These are phyloP conservation scores for Bolboschoenoplectus hybrid DNA, from an alignment of 202 grass and related monocot genomes.

Conservation along the genomic window DNA sequence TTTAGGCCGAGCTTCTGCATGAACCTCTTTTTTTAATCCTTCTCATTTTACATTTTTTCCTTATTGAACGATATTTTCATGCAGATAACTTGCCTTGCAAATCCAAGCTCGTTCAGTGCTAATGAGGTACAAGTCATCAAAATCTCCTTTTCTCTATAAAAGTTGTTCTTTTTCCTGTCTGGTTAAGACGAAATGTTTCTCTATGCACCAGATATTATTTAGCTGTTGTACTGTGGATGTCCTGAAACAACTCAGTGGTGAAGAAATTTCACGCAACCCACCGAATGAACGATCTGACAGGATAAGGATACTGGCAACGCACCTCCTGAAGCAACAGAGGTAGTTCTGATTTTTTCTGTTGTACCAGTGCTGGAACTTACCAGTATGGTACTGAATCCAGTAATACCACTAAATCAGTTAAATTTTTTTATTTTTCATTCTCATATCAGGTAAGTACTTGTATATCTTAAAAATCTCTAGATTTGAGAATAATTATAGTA, in stretches of 20 bases:
- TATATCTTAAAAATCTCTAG: not conserved
- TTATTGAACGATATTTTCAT: slow-evolving; percentile 35
- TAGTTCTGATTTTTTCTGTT: slow-evolving; percentile 32
- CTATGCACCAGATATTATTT: slow-evolving; percentile 67
- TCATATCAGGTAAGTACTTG: not conserved
- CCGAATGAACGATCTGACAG: slow-evolving; percentile 60
- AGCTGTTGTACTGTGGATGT: slow-evolving; percentile 89
- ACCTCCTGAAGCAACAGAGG: slow-evolving; percentile 87
- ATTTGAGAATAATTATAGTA: slow-evolving; percentile 6
- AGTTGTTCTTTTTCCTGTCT: not conserved
- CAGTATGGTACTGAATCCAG: not conserved
- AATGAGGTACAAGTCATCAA: slow-evolving; percentile 62
- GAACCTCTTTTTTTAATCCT: slow-evolving; percentile 19
- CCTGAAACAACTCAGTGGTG: slow-evolving; percentile 86
- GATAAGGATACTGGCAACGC: slow-evolving; percentile 68
- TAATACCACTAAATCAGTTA: not conserved
- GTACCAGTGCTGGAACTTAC: slow-evolving; percentile 7
- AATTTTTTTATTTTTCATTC: not conserved
- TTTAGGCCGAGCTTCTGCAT: not conserved
- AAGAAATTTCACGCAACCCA: slow-evolving; percentile 82
- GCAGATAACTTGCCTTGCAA: slow-evolving; percentile 88
- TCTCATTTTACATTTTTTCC: slow-evolving; percentile 39
- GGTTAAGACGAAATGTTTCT: slow-evolving; percentile 21
- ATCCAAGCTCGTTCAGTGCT: slow-evolving; percentile 81
- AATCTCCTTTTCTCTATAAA: not conserved